phyloP scores from a whole-genome alignment of 352 stramenopile genomes.

The Globisporangium camurandrum region DNA sequence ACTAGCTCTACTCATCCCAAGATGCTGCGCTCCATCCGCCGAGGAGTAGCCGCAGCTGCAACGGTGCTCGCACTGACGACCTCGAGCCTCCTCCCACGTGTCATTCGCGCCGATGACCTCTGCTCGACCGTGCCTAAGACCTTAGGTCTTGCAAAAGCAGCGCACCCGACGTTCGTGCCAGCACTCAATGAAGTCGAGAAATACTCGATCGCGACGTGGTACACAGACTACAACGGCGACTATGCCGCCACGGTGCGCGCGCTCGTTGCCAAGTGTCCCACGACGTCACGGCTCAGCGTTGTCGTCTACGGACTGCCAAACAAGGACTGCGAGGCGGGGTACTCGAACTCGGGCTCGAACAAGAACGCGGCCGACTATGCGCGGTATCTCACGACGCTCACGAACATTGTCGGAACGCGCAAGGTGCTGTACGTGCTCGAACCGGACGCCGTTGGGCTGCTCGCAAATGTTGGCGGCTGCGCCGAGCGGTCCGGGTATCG shows the following conservation, averaged over 20 bases:
- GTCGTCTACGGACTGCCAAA: slow-evolving; percentile 69
- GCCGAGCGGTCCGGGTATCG: slow-evolving; percentile 28
- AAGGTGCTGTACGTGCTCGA: slow-evolving; percentile 69
- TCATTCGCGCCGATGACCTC: neutral
- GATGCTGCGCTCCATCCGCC: neutral
- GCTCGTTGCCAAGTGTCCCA: slow-evolving; percentile 26
- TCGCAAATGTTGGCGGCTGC: slow-evolving; percentile 28
- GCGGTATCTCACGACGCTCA: slow-evolving; percentile 37
- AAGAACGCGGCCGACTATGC: slow-evolving; percentile 40
- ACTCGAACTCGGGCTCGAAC: slow-evolving; percentile 30
- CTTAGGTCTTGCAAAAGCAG: slow-evolving; percentile 33
- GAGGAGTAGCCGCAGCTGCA: neutral
- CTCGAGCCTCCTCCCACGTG: neutral
- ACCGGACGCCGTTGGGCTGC: slow-evolving; percentile 51
- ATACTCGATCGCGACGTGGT: slow-evolving; percentile 56
- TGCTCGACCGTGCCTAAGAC: slow-evolving; percentile 10
- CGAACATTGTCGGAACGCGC: slow-evolving; percentile 31
- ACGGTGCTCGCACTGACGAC: neutral
- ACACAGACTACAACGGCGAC: slow-evolving; percentile 45
- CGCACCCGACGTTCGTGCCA: slow-evolving; percentile 31
- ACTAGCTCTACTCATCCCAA: neutral
- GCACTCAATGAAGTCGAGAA: slow-evolving; percentile 38
- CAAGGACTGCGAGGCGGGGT: slow-evolving; percentile 60
- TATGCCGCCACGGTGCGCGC: slow-evolving; percentile 22
- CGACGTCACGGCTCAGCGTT: slow-evolving; percentile 39